Conservation (phyloP, 2,329 filamentous ascomycete genomes). For the Sporothrix protearum region DNA sequence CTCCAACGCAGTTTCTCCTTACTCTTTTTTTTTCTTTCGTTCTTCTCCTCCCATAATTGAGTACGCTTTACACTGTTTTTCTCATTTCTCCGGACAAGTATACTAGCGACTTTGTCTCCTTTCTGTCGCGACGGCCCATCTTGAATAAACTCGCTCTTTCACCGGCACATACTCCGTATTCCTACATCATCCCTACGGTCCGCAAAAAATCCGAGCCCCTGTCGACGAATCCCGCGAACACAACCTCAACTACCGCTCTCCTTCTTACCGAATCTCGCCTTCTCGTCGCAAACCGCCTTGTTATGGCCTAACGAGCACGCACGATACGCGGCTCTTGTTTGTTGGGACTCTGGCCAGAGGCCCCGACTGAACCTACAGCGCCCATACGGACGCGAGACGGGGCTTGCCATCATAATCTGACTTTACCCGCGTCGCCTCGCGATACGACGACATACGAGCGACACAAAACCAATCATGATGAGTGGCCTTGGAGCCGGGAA, state of each 20-base stretch:
- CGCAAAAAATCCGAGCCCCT: conserved; percentile 5
- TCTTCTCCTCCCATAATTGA: background rate
- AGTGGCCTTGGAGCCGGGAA: conserved; percentile 39
- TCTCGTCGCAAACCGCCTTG: background rate
- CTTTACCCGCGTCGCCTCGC: background rate
- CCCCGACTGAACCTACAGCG: background rate
- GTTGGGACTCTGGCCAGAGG: background rate
- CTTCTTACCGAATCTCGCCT: background rate
- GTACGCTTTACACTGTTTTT: background rate
- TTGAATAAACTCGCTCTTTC: background rate
- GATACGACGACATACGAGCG: background rate
- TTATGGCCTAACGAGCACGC: conserved; percentile 19
- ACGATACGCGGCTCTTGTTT: conserved; percentile 16
- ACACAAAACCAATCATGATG: conserved; percentile 33
- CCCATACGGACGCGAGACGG: background rate
- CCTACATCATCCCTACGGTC: background rate
- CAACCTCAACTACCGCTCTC: background rate
- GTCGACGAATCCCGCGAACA: conserved; percentile 3
- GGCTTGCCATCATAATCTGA: background rate
- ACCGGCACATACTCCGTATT: background rate
- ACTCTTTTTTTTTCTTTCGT: conserved; percentile 16
- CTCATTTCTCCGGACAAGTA: conserved; percentile 3
- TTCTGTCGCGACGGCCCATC: conserved; percentile 1
- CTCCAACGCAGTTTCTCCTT: conserved; percentile 12
- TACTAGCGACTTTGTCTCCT: background rate